Evolutionary conservation across 352 stramenopile genomes (phyloP).

Genomic region (Phytophthora hybrid): DNA sequence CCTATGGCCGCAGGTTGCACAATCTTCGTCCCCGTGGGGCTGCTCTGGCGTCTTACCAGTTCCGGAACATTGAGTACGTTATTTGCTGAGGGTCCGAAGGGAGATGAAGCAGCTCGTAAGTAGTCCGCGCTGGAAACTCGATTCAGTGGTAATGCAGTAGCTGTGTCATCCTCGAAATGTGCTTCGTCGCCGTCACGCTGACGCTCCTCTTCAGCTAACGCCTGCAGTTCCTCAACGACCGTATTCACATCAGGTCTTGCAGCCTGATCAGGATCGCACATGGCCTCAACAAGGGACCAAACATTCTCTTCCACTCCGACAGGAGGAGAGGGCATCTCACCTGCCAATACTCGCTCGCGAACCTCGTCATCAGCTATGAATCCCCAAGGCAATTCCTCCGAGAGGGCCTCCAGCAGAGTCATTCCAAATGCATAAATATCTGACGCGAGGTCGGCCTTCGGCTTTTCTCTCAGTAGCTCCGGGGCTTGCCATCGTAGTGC

Average conservation of each 20-base stretch:
- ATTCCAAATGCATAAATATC: constrained; percentile 80
- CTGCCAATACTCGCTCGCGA: constrained; percentile 46
- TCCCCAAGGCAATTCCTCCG: constrained; percentile 69
- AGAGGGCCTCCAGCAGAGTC: constrained; percentile 66
- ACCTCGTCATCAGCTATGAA: constrained; percentile 58
- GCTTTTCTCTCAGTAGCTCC: constrained; percentile 44
- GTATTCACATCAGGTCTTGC: constrained; percentile 59
- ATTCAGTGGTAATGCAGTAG: constrained; percentile 34
- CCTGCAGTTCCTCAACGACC: constrained; percentile 54
- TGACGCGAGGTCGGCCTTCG: constrained; percentile 37
- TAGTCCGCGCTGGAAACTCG: constrained; percentile 40
- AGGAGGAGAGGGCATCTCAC: constrained; percentile 51
- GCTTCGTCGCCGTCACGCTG: constrained; percentile 43
- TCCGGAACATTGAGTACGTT: constrained; percentile 22
- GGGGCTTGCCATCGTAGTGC: constrained; percentile 67
- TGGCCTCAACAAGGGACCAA: constrained; percentile 59
- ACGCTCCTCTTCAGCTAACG: constrained; percentile 58
- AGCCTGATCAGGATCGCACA: constrained; percentile 57
- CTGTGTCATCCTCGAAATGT: constrained; percentile 29
- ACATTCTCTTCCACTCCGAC: constrained; percentile 50
- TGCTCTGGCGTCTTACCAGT: constrained; percentile 28
- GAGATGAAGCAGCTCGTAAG: constrained; percentile 27
- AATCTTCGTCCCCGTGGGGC: constrained; percentile 19
- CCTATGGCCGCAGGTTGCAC: constrained; percentile 24
- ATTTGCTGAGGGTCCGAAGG: constrained; percentile 15